Base-by-base conservation (phyloP, 148 eudicot species). In the Talinum fruticosum region DNA sequence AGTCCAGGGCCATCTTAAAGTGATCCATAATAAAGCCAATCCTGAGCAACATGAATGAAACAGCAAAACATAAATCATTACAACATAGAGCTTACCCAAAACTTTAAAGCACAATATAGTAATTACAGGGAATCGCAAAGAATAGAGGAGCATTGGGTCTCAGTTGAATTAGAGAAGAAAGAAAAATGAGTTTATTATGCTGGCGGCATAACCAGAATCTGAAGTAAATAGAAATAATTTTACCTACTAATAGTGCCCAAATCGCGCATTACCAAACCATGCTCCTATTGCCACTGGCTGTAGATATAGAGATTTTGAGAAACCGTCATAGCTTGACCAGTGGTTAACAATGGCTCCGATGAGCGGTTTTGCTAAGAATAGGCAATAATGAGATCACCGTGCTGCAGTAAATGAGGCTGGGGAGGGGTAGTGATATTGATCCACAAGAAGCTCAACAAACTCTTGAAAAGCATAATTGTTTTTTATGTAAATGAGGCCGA, bases 1-100 rank as follows among this genome's bases (percentile, higher is more conserved):
- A 91, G 84, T 91, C 93, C 82, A 91, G 81, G 2, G 89, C 91
- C 96, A 89, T 88, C 86, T 91, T 91, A 61, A 87, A 82, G 71
- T 91, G 91, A 77, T 89, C 92, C 82, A 85, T 83, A 47, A 89
- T 73, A 62, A 80, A 72, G 69, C 76, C 76, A 74, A 89, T 76
- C 85, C 92, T 91, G 87, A 10, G 3, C 5, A 62, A 59, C 74
- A 72, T 26, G 69, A 45, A 24, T 24, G 24, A 73, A 26, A 21
- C 1, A 35, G 49, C 1, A 34, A 53, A 53, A 2, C 32, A 2
- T 30, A 16, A 23, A 51, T 49, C 21, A 34, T 15, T 67, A 15
- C 59, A 71, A 70, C 12, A 71, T 12, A 21, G 36, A 28, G 66
- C 12, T 59, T 24, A 59, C n/a, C 64, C 29, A n/a, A 51, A 59